Conservation (phyloP, 192 early-diverging fungal species). For the Pecoramyces ruminantium region DNA sequence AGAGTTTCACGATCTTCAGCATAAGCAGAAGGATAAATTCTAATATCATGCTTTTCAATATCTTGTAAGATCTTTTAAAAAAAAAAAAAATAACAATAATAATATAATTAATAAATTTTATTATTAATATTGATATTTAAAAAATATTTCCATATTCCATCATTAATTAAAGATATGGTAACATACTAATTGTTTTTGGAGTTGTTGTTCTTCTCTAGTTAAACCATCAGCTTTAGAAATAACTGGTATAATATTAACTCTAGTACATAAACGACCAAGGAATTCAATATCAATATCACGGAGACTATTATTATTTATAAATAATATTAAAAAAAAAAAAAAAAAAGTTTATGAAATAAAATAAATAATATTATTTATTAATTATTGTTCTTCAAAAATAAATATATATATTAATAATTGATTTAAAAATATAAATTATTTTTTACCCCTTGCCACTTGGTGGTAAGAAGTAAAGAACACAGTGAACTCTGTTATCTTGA, state of each 20-base stretch:
- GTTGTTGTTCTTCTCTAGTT: conserved; percentile 48
- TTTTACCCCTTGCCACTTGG: conserved; percentile 78
- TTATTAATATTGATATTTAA: too few relatives aligned
- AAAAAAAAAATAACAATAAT: too few relatives aligned
- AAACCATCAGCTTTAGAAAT: conserved; percentile 86
- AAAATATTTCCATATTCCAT: too few relatives aligned
- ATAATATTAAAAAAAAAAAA: neutral
- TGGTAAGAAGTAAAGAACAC: conserved; percentile 91
- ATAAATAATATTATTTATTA: too few relatives aligned
- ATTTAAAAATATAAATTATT: neutral
- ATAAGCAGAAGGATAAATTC: conserved; percentile 55
- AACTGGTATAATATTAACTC: conserved; percentile 93
- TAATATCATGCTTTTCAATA: conserved; percentile 42
- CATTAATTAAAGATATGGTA: too few relatives aligned
- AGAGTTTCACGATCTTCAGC: conserved; percentile 51
- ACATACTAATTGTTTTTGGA: neutral
- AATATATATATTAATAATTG: neutral
- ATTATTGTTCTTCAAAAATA: too few relatives aligned
- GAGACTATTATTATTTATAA: conserved; percentile 26
- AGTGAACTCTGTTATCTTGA: conserved; percentile 84
- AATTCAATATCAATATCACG: conserved; percentile 80
- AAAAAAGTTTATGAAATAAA: too few relatives aligned
- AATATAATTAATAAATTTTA: too few relatives aligned
- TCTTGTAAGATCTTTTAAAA: conserved; percentile 33
- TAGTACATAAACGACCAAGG: conserved; percentile 51